Percentiles rank a stretch among this genome's conserved stretches.
phyloP scores from a whole-genome alignment of 106 monocot species.

The Chionographis japonica region DNA sequence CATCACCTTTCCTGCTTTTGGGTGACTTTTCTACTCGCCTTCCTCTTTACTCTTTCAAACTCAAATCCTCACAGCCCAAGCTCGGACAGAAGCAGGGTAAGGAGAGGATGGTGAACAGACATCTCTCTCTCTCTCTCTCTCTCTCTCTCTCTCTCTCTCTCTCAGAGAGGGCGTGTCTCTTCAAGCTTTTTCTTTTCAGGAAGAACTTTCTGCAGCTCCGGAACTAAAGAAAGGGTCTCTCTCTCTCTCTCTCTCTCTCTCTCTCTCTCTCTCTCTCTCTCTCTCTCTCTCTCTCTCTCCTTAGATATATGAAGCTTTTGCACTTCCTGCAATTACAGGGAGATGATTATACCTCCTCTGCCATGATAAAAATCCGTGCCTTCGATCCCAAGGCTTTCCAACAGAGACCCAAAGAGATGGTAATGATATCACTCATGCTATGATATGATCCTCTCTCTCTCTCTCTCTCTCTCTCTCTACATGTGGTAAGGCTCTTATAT shows the following conservation, averaged over 20 bases:
- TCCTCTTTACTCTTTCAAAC: constrained; percentile 7
- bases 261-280: not conserved
- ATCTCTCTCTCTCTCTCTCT: constrained; percentile 1
- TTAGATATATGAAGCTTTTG: not conserved
- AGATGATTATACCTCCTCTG: constrained; percentile 18
- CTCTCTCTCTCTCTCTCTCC: not conserved
- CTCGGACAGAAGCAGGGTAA: not conserved
- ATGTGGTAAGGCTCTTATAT: not conserved
- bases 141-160: constrained; percentile 18
- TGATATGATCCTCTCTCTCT: not conserved
- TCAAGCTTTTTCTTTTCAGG: constrained; percentile 5
- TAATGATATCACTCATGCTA: constrained; percentile 12
- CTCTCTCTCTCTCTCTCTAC: constrained; percentile 16
- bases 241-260: constrained; percentile 14
- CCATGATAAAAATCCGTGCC: constrained; percentile 4
- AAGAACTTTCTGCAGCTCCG: constrained; percentile 20
- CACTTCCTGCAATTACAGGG: constrained; percentile 12
- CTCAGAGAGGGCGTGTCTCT: not conserved
- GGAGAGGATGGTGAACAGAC: not conserved
- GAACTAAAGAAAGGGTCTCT: constrained; percentile 11
- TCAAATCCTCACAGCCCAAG: not conserved
- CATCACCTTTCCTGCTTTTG: not conserved
- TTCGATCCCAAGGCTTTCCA: constrained; percentile 25
- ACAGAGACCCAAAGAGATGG: constrained; percentile 6
- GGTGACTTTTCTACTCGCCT: not conserved